Percentiles rank a stretch among this genome's conserved stretches.
phyloP scores from a whole-genome alignment of 192 early-diverging fungal species.

The Obelidium mucronatum region DNA sequence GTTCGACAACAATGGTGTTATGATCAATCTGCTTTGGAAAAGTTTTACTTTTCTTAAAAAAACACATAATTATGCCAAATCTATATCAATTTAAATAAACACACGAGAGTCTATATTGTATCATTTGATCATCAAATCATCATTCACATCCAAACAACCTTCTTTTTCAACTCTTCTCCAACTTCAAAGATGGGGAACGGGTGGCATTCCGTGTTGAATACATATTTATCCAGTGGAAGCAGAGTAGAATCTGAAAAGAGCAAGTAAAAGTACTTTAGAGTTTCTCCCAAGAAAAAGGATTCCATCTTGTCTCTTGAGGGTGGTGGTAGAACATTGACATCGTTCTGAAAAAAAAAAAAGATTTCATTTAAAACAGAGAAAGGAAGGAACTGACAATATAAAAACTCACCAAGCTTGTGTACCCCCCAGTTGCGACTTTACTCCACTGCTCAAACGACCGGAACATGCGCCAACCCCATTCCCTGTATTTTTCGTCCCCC shows the following conservation, averaged over 20 bases:
- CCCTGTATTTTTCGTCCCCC: conserved; percentile 79
- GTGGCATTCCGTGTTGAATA: conserved; percentile 97
- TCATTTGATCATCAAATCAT: conserved; percentile 10
- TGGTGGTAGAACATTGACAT: conserved; percentile 10
- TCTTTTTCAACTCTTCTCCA: conserved; percentile 20
- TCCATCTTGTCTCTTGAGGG: conserved; percentile 76
- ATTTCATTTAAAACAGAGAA: neutral
- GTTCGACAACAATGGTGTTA: no score
- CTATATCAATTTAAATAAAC: neutral
- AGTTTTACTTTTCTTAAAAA: no score
- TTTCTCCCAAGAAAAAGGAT: conserved; percentile 87
- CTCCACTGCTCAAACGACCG: conserved; percentile 81
- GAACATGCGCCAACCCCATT: conserved; percentile 85
- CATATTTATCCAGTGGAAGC: conserved; percentile 81
- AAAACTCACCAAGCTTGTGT: conserved; percentile 58
- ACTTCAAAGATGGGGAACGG: conserved; percentile 73
- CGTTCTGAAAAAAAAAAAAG: neutral
- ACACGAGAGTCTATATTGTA: neutral
- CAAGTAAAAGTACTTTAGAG: conserved; percentile 93
- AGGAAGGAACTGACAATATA: conserved; percentile 21
- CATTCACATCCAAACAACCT: conserved; percentile 26
- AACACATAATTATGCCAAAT: no score
- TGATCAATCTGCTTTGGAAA: no score
- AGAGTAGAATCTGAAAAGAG: conserved; percentile 75
- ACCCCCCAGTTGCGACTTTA: conserved; percentile 67